A percentile compares a stretch with the other conserved stretches of the same genome.
Evolutionary conservation across 345 rosid genomes (phyloP).

Genomic region (Aquilaria sinensis): DNA sequence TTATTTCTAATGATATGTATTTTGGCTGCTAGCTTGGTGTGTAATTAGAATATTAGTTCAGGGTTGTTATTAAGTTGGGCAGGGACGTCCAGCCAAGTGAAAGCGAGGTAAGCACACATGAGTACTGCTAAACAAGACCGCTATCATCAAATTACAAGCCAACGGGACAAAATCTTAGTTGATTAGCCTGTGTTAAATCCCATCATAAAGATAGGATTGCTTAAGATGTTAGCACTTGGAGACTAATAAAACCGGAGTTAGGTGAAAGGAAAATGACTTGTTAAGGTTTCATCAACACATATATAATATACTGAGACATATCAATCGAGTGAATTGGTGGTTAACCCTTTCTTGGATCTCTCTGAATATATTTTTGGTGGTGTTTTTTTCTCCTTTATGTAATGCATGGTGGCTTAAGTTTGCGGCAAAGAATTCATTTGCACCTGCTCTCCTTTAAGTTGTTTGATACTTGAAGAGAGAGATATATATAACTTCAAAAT

Average conservation of each 20-base stretch:
- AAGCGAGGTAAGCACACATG: constrained; percentile 13
- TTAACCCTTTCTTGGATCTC: neutral
- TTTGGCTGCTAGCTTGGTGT: neutral
- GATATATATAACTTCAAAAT: too few relatives aligned
- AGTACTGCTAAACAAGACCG: neutral
- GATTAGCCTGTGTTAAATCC: constrained; percentile 3
- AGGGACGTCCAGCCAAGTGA: too few relatives aligned
- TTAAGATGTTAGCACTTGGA: neutral
- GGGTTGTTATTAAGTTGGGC: neutral
- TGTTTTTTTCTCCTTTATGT: neutral
- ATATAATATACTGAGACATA: neutral
- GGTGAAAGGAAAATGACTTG: constrained; percentile 3
- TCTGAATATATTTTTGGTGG: neutral
- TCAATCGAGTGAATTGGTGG: neutral
- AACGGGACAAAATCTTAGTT: neutral
- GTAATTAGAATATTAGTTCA: neutral
- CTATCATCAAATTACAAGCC: neutral
- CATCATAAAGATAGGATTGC: neutral
- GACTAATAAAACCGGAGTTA: neutral
- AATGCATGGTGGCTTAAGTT: neutral
- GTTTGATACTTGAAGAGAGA: neutral
- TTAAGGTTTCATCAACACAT: neutral
- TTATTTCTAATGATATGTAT: neutral
- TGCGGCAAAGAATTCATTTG: neutral
- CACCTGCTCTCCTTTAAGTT: neutral